phyloP scores from a whole-genome alignment of 352 stramenopile species.

The Globisporangium lucens region DNA sequence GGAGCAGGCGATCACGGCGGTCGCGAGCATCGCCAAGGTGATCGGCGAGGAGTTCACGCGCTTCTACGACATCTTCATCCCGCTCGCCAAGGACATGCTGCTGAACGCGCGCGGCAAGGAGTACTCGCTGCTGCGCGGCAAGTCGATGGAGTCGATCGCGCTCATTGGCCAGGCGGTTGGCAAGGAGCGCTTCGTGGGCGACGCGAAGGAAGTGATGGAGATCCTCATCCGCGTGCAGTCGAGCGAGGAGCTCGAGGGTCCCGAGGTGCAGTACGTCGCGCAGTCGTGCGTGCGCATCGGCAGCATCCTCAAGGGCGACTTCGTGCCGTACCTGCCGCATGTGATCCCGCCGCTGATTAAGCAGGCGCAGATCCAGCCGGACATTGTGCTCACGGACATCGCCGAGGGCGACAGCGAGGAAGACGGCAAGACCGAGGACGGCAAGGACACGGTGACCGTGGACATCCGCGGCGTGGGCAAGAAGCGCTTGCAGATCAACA shows the following conservation, averaged over 20 bases:
- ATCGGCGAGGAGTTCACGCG: constrained; percentile 72
- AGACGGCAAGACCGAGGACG: constrained; percentile 51
- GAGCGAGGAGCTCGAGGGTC: constrained; percentile 64
- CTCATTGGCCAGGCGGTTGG: constrained; percentile 86
- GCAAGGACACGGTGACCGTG: constrained; percentile 71
- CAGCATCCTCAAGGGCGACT: constrained; percentile 84
- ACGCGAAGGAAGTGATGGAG: constrained; percentile 87
- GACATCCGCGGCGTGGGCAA: constrained; percentile 77
- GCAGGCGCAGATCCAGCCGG: constrained; percentile 76
- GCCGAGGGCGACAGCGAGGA: constrained; percentile 52
- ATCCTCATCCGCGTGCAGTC: constrained; percentile 76
- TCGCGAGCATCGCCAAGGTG: constrained; percentile 82
- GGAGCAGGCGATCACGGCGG: constrained; percentile 85
- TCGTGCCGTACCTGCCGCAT: constrained; percentile 82
- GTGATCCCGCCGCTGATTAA: constrained; percentile 80
- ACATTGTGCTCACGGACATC: constrained; percentile 78
- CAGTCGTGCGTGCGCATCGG: constrained; percentile 86
- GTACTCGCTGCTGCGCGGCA: constrained; percentile 79
- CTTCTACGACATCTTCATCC: constrained; percentile 89
- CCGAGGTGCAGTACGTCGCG: constrained; percentile 84
- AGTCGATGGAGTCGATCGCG: constrained; percentile 87
- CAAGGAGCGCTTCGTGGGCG: constrained; percentile 72
- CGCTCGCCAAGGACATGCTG: constrained; percentile 81
- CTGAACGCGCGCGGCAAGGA: constrained; percentile 72
- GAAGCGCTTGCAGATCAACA: constrained; percentile 87